A percentile compares a stretch with the other conserved stretches of the same genome.
Evolutionary conservation across 148 eudicot species (phyloP).

Genomic region (Spergularia marina): DNA sequence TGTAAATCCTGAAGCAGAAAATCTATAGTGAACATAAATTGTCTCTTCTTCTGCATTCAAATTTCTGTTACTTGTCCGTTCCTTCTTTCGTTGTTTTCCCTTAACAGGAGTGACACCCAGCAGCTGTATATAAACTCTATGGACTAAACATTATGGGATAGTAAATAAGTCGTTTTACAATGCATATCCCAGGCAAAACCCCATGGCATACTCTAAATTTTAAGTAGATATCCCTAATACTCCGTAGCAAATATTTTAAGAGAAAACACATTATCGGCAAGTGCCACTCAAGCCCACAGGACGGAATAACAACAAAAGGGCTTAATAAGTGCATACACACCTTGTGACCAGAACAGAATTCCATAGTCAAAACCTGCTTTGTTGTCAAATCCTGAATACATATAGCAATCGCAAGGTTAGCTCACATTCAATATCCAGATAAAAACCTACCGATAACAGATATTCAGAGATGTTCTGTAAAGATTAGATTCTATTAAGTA

Average conservation of each 20-base stretch:
- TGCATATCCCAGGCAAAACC: too few relatives aligned
- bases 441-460: neutral
- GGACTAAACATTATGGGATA: neutral
- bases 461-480: neutral
- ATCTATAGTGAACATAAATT: too few relatives aligned
- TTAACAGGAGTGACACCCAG: neutral
- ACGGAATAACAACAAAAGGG: neutral
- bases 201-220: neutral
- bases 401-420: conserved; percentile 22
- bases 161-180: neutral
- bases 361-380: conserved; percentile 80
- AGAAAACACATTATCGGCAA: neutral
- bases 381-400: conserved; percentile 70
- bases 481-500: neutral
- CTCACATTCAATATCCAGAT: conserved; percentile 5
- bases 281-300: neutral
- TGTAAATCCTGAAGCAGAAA: too few relatives aligned
- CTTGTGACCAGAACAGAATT: conserved; percentile 78
- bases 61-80: too few relatives aligned
- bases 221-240: neutral
- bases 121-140: neutral
- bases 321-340: conserved; percentile 29
- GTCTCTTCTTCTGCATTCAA: too few relatives aligned
- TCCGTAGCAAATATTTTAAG: neutral
- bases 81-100: too few relatives aligned